phyloP scores from a whole-genome alignment of 306 rosid genomes.

The Sesbania bispinosa region DNA sequence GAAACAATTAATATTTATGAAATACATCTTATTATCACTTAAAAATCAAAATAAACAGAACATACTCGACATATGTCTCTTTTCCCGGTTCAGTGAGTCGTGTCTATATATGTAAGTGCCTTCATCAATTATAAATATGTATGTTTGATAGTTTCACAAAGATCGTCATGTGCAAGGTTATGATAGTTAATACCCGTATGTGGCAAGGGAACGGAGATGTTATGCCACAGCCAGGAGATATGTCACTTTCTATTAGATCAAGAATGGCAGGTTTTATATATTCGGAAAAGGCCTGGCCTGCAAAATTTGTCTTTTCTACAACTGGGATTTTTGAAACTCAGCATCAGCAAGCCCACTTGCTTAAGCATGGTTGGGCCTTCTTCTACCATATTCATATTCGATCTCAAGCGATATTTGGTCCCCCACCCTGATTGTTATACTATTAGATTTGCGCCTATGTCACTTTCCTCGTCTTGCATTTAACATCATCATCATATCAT shows the following conservation, averaged over 20 bases:
- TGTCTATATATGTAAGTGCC: neutral
- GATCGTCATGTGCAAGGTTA: slow-evolving; percentile 6
- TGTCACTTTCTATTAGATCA: slow-evolving; percentile 39
- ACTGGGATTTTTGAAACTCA: slow-evolving; percentile 29
- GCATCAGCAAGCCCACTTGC: slow-evolving; percentile 12
- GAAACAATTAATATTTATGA: neutral
- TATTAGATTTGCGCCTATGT: neutral
- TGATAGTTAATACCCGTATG: neutral
- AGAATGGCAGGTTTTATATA: slow-evolving; percentile 10
- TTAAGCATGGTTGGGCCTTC: neutral
- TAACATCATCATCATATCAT: neutral
- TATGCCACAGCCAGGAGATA: slow-evolving; percentile 9
- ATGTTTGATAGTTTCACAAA: neutral
- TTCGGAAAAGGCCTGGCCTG: neutral
- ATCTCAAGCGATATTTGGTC: slow-evolving; percentile 26
- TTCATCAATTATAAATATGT: slow-evolving; percentile 7
- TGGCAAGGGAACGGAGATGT: neutral
- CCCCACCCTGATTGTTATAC: slow-evolving; percentile 15
- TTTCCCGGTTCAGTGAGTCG: slow-evolving; percentile 16
- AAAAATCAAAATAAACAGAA: neutral
- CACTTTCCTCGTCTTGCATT: slow-evolving; percentile 8
- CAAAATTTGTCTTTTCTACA: neutral
- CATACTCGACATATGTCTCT: neutral
- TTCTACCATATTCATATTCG: neutral
- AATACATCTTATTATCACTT: no score